These are phyloP conservation scores for Orobanche coerulescens DNA, from an alignment of 257 asterid genomes.

Conservation along the genomic window DNA sequence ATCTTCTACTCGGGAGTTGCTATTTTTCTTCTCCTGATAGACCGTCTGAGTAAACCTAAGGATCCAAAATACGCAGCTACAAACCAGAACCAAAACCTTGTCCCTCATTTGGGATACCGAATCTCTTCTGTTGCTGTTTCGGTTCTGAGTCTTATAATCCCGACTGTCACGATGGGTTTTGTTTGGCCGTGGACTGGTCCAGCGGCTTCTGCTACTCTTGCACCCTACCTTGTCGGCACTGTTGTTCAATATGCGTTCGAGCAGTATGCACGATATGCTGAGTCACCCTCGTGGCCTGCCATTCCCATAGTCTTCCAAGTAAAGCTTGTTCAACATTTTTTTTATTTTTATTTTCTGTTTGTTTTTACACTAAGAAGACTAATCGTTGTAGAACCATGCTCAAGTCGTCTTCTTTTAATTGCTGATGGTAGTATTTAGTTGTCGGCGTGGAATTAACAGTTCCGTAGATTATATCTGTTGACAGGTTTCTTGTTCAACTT, in stretches of 20 bases:
- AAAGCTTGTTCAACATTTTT: slow-evolving; percentile 25
- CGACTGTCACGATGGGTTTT: slow-evolving; percentile 87
- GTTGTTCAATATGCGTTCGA: slow-evolving; percentile 83
- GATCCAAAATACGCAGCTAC: slow-evolving; percentile 33
- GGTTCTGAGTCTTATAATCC: slow-evolving; percentile 73
- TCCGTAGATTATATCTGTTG: background rate
- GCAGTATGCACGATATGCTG: slow-evolving; percentile 59
- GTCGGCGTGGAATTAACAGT: background rate
- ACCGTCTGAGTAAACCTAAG: slow-evolving; percentile 49
- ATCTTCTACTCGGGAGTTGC: slow-evolving; percentile 90
- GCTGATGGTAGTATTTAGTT: background rate
- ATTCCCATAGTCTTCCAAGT: slow-evolving; percentile 86
- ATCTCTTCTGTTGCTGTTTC: slow-evolving; percentile 71
- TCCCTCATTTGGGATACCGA: slow-evolving; percentile 50
- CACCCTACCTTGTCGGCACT: slow-evolving; percentile 93
- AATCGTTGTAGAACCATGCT: background rate
- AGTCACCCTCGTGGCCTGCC: slow-evolving; percentile 80
- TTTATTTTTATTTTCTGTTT: background rate
- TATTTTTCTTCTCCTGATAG: slow-evolving; percentile 59
- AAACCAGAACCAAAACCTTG: slow-evolving; percentile 25
- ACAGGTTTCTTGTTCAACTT: background rate
- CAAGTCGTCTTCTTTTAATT: background rate
- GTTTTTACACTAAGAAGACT: background rate
- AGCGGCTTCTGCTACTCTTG: slow-evolving; percentile 97
- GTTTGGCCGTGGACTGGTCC: slow-evolving; percentile 99